Percentiles rank a stretch among this genome's conserved stretches.
These are phyloP conservation scores for Diaporthe humulicola DNA, from an alignment of 2,329 filamentous ascomycete genomes.

Conservation along the genomic window DNA sequence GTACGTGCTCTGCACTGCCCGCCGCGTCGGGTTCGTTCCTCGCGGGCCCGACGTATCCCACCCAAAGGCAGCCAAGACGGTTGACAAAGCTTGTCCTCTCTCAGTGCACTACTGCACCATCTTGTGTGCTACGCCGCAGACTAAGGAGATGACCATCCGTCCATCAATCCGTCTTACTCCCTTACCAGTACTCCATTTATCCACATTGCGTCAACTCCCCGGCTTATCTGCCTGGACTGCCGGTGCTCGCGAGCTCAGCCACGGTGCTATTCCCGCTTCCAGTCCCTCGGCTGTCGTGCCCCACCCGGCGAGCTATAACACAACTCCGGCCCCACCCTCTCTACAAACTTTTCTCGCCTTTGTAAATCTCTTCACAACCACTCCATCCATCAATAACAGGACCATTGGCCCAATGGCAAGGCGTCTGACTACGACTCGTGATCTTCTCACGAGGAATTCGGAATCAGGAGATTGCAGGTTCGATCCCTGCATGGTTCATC, in stretches of 20 bases:
- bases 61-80: conserved; percentile 4
- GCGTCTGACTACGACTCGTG: conserved; percentile 56
- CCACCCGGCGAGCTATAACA: neutral
- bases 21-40: neutral
- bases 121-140: conserved; percentile 11
- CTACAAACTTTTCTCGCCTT: conserved; percentile 21
- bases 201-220: neutral
- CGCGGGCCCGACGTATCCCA: neutral
- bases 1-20: neutral
- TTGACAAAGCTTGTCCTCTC: conserved; percentile 1
- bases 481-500: conserved; percentile 35
- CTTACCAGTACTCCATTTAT: neutral
- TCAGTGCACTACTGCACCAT: neutral
- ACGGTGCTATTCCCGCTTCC: neutral
- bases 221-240: neutral
- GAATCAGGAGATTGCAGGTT: conserved; percentile 41
- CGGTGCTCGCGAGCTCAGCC: neutral
- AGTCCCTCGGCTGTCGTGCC: neutral
- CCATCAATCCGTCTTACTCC: neutral
- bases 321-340: conserved; percentile 1
- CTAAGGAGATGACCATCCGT: neutral
- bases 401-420: conserved; percentile 55
- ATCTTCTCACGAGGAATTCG: conserved; percentile 12
- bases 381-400: neutral
- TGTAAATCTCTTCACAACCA: neutral